Evolutionary conservation across 129 eudicot species (phyloP).

Genomic region (Tagetes erecta): DNA sequence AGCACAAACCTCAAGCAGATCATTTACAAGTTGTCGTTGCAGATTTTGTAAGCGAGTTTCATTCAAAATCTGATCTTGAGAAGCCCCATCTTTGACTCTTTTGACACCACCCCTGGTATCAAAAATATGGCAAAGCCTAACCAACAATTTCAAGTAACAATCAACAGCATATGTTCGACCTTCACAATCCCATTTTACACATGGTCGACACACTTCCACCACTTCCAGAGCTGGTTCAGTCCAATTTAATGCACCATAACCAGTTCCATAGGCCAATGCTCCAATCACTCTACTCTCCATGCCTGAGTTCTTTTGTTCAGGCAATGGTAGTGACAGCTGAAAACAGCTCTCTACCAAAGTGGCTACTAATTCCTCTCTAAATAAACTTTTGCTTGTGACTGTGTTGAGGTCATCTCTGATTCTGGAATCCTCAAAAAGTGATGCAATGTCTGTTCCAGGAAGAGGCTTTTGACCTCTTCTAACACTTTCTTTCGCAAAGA

Average conservation of each 20-base stretch:
- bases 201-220: slow-evolving; percentile 97
- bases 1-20: slow-evolving; percentile 82
- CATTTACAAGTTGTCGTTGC: slow-evolving; percentile 85
- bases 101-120: slow-evolving; percentile 99
- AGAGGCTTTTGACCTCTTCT: slow-evolving; percentile 96
- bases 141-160: slow-evolving; percentile 91
- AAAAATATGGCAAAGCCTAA: slow-evolving; percentile 93
- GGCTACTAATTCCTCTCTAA: slow-evolving; percentile 95
- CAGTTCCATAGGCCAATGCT: slow-evolving; percentile 99
- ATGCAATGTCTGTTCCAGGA: slow-evolving; percentile 94
- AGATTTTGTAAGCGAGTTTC: slow-evolving; percentile 89
- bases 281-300: slow-evolving; percentile 98
- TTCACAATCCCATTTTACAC: slow-evolving; percentile 97
- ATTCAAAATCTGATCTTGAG: slow-evolving; percentile 95
- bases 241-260: slow-evolving; percentile 99
- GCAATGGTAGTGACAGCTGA: slow-evolving; percentile 90
- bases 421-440: slow-evolving; percentile 84
- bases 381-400: slow-evolving; percentile 82
- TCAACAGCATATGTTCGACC: slow-evolving; percentile 99
- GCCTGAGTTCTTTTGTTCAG: slow-evolving; percentile 90
- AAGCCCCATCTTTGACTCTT: slow-evolving; percentile 95
- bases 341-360: slow-evolving; percentile 96
- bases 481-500: slow-evolving; percentile 90
- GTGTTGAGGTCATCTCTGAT: slow-evolving; percentile 82
- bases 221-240: slow-evolving; percentile 96